These are phyloP conservation scores for Juncus inflexus DNA, from an alignment of 176 grass and related monocot genomes.

Conservation along the genomic window DNA sequence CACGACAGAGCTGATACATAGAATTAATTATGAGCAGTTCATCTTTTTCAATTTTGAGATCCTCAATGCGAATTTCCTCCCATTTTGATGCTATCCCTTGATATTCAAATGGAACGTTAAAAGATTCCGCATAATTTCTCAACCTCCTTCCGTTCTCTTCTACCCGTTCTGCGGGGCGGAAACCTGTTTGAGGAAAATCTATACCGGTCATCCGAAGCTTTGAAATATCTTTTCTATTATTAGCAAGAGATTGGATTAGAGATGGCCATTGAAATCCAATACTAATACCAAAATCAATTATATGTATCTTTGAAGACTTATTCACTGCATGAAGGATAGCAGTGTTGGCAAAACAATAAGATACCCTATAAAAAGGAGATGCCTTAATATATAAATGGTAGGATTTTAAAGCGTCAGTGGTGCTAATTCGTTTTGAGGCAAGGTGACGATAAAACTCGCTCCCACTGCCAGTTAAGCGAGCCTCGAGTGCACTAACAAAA, in stretches of 20 bases:
- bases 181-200: conserved; percentile 32
- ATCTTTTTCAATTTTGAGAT: conserved; percentile 34
- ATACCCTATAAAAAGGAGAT: not conserved
- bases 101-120: conserved; percentile 41
- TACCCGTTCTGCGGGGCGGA: conserved; percentile 29
- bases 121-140: conserved; percentile 34
- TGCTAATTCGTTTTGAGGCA: conserved; percentile 25
- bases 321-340: conserved; percentile 9
- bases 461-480: conserved; percentile 32
- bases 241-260: conserved; percentile 14
- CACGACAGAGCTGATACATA: conserved; percentile 33
- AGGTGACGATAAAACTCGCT: conserved; percentile 22
- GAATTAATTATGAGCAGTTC: conserved; percentile 36
- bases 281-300: conserved; percentile 29
- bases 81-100: conserved; percentile 31
- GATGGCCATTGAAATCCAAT: conserved; percentile 23
- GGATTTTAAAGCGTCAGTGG: conserved; percentile 30
- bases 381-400: conserved; percentile 29
- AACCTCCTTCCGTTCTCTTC: conserved; percentile 35
- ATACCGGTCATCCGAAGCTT: conserved; percentile 27
- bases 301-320: conserved; percentile 22
- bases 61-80: conserved; percentile 29
- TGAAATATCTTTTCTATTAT: not conserved
- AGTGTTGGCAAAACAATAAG: not conserved
- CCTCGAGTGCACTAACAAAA: conserved; percentile 35